Evolutionary conservation across 139 green algal genomes (phyloP).

Genomic region (Picochlorum sp.): DNA sequence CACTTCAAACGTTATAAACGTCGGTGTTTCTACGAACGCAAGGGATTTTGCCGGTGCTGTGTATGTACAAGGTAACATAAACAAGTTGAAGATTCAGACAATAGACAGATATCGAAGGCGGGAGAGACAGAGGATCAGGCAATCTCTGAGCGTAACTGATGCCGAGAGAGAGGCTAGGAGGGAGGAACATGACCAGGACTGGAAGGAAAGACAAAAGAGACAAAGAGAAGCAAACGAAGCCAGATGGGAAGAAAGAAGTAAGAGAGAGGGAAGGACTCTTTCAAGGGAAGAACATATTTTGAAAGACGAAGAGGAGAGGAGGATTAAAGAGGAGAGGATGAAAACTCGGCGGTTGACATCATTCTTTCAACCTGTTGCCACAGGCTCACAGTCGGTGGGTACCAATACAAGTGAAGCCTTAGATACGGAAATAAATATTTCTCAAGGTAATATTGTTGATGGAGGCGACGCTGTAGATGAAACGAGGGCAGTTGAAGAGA

Average conservation of each 20-base stretch:
- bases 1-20: neutral
- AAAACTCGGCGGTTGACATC: neutral
- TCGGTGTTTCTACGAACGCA: neutral
- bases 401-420: neutral
- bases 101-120: neutral
- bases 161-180: neutral
- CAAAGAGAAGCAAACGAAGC: neutral
- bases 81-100: neutral
- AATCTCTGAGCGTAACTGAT: neutral
- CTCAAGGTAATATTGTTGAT: too few relatives aligned
- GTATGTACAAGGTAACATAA: neutral
- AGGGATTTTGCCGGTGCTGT: neutral
- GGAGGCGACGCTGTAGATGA: too few relatives aligned
- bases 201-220: neutral
- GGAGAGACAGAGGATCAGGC: neutral
- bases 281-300: neutral
- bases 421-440: too few relatives aligned
- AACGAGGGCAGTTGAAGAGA: too few relatives aligned
- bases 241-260: neutral
- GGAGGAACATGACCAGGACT: neutral
- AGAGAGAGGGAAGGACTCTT: neutral
- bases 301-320: neutral
- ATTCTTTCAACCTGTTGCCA: neutral
- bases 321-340: neutral
- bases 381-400: neutral